Evolutionary conservation across 148 eudicot species (phyloP), one percentile per base, ranked within the genome.

Genomic region (Fagopyrum tataricum): DNA sequence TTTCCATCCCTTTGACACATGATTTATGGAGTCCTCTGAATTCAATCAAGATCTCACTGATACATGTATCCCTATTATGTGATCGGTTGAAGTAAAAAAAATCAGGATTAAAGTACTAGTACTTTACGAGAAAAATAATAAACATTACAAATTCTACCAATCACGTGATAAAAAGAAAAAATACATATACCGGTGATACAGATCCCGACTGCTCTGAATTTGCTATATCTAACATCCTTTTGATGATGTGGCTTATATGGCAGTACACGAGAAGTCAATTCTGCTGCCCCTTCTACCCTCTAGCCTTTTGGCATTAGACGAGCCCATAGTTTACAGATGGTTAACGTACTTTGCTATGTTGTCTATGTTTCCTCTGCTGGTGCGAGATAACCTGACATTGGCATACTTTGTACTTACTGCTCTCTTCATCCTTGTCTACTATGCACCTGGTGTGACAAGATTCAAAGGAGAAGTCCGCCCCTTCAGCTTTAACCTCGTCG

Each of bases 181-280:
- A n/a, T n/a, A n/a, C n/a, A n/a, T n/a, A n/a, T n/a, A n/a, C n/a
- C n/a, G n/a, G n/a, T n/a, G n/a, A n/a, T n/a, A n/a, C n/a, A n/a
- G n/a, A n/a, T n/a, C n/a, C n/a, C n/a, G n/a, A n/a, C n/a, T n/a
- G n/a, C n/a, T n/a, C n/a, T n/a, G 14, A 12, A 39, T 64, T 64
- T 26, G 20, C 1, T 64, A 10, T 14, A 40, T 73, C 44, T 59
- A 43, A 44, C 37, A 31, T 44, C 15, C 41, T 76, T 53, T 68
- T 44, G 40, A 5, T 51, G 72, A 5, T 51, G 72, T 41, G 42
- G 26, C 37, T 56, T 64, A 69, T 37, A 43, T 18, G 59, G 21
- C 88, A 95, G 99, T 95, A 66, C 99, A 95, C 4, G 96, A 95
- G 86, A 95, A 91, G 85, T 95, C 99, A 23, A 90, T 95, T 68